Conservation (phyloP, 2,329 filamentous ascomycete species). For the Thyridium curvatum region DNA sequence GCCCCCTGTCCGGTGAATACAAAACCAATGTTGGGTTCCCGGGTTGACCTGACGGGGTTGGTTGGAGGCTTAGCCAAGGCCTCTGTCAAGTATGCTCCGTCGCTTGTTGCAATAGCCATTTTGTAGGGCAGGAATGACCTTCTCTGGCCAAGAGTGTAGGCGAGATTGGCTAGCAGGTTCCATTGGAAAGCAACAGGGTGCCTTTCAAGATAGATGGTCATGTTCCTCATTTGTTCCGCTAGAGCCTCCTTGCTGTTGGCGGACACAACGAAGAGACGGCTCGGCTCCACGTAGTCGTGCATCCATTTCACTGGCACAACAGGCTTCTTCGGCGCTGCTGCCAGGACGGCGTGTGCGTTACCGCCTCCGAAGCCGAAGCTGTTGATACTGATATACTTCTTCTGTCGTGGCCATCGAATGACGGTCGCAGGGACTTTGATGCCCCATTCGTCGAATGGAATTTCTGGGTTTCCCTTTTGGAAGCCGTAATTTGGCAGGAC, state of each 20-base stretch:
- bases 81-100: slow-evolving; percentile 1
- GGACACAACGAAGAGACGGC: slow-evolving; percentile 8
- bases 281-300: slow-evolving; percentile 2
- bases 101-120: slow-evolving; percentile 2
- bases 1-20: slow-evolving; percentile 27
- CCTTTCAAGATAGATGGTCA: slow-evolving; percentile 9
- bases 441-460: slow-evolving; percentile 11
- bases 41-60: slow-evolving; percentile 5
- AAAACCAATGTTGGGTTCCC: slow-evolving; percentile 11
- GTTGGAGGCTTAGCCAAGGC: neutral
- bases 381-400: slow-evolving; percentile 24
- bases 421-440: slow-evolving; percentile 8
- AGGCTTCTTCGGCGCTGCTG: slow-evolving; percentile 7
- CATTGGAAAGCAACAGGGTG: slow-evolving; percentile 10
- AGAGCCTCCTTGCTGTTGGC: slow-evolving; percentile 8
- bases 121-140: slow-evolving; percentile 10
- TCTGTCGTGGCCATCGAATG: slow-evolving; percentile 7
- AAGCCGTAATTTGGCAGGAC: slow-evolving; percentile 36
- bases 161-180: slow-evolving; percentile 10
- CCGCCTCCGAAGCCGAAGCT: slow-evolving; percentile 39
- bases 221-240: slow-evolving; percentile 4
- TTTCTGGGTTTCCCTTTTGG: slow-evolving; percentile 23
- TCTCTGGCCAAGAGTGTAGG: slow-evolving; percentile 20
- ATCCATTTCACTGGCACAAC: no score
- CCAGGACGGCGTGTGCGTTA: slow-evolving; percentile 35